phyloP scores from a whole-genome alignment of 1,139 yeast species.

The Oligophagozyma castellii region DNA sequence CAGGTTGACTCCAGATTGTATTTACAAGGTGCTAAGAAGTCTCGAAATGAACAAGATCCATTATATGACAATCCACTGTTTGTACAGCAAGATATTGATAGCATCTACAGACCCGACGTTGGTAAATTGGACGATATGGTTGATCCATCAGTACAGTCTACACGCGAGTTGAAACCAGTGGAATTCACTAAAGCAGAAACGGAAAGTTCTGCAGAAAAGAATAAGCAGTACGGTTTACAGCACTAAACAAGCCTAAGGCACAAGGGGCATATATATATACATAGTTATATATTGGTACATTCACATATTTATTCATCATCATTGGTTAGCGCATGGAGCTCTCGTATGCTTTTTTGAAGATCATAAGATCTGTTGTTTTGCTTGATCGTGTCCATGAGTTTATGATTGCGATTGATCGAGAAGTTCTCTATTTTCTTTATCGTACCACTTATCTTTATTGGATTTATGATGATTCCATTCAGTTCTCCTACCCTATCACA shows the following conservation, averaged over 20 bases:
- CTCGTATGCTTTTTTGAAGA: conserved; percentile 6
- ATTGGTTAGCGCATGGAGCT: conserved; percentile 2
- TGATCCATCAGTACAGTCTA: conserved; percentile 21
- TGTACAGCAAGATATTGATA: conserved; percentile 36
- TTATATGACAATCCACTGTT: conserved; percentile 46
- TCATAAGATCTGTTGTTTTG: background rate
- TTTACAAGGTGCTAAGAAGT: conserved; percentile 30
- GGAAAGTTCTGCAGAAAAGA: conserved; percentile 11
- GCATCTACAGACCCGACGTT: conserved; percentile 32
- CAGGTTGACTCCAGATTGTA: conserved; percentile 45
- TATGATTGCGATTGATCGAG: conserved; percentile 35
- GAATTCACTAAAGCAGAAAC: conserved; percentile 34
- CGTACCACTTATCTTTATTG: conserved; percentile 72
- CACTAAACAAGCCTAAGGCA: background rate
- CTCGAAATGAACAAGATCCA: conserved; percentile 34
- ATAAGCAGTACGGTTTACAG: conserved; percentile 14
- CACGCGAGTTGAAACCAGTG: conserved; percentile 33
- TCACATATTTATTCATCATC: conserved; percentile 1
- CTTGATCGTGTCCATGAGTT: conserved; percentile 24
- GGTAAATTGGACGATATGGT: conserved; percentile 16
- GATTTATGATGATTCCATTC: conserved; percentile 40
- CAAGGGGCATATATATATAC: background rate
- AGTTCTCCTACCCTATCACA: conserved; percentile 41
- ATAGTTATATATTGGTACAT: background rate
- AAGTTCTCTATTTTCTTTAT: conserved; percentile 71